A percentile compares a stretch with the other conserved stretches of the same genome.
phyloP scores from a whole-genome alignment of 2,329 filamentous ascomycete species.

The Hypoxylon sp. region DNA sequence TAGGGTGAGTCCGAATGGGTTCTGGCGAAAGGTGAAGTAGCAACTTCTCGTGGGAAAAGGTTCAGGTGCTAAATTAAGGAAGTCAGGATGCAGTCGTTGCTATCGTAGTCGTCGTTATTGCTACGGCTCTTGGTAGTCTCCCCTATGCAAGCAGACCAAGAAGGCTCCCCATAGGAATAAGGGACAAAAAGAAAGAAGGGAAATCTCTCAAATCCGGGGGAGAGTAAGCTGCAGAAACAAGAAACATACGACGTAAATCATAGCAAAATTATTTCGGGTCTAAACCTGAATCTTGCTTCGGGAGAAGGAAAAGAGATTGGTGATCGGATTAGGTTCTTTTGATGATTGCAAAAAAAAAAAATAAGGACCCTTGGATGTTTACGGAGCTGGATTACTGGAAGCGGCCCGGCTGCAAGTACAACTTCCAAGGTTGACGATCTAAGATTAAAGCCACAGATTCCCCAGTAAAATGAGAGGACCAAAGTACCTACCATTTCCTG shows the following conservation, averaged over 20 bases:
- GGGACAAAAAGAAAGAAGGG: constrained; percentile 33
- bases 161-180: constrained; percentile 28
- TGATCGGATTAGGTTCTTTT: constrained; percentile 45
- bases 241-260: constrained; percentile 43
- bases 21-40: constrained; percentile 11
- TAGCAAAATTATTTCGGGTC: constrained; percentile 43
- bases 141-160: constrained; percentile 31
- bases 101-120: constrained; percentile 25
- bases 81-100: constrained; percentile 13
- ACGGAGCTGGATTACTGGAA: constrained; percentile 46
- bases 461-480: constrained; percentile 39
- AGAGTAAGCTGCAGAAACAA: constrained; percentile 42
- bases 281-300: constrained; percentile 38
- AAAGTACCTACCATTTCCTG: constrained; percentile 8
- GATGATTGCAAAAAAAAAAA: constrained; percentile 31
- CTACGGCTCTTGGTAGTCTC: constrained; percentile 30
- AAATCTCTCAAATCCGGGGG: constrained; percentile 41
- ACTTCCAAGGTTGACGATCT: constrained; percentile 32
- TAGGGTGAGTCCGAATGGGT: constrained; percentile 20
- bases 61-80: constrained; percentile 1
- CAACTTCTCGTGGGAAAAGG: constrained; percentile 3
- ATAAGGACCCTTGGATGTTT: constrained; percentile 42
- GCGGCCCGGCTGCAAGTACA: constrained; percentile 38
- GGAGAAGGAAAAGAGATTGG: constrained; percentile 41
- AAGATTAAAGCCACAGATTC: constrained; percentile 44